Evolutionary conservation across 352 stramenopile species (phyloP).

Genomic region (Pythium plurisporium): DNA sequence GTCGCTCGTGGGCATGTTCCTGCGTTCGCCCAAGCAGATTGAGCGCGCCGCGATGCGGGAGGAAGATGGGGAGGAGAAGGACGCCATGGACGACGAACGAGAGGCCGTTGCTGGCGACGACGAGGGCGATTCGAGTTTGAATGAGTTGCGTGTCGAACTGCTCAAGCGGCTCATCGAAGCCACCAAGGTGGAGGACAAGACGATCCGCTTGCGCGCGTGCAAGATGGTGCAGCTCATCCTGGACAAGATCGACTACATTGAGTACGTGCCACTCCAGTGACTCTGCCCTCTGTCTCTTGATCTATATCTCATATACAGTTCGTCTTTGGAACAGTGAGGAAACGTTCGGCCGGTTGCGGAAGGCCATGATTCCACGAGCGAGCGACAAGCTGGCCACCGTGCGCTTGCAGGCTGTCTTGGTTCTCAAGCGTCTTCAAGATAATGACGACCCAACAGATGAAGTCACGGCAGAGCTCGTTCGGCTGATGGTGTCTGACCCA

Average conservation of each 20-base stretch:
- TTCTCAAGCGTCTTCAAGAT: constrained; percentile 57
- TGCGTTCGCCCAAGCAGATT: constrained; percentile 19
- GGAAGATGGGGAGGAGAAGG: constrained; percentile 15
- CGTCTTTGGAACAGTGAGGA: constrained; percentile 44
- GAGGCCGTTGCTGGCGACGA: constrained; percentile 2
- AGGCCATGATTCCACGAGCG: constrained; percentile 42
- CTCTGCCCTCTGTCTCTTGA: too few relatives aligned
- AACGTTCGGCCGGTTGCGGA: constrained; percentile 30
- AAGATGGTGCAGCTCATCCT: constrained; percentile 63
- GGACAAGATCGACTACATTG: constrained; percentile 45
- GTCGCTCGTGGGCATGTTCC: constrained; percentile 48
- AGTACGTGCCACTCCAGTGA: too few relatives aligned
- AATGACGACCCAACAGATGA: constrained; percentile 32
- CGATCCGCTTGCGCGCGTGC: constrained; percentile 44
- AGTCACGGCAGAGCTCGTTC: constrained; percentile 44
- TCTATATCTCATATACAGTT: too few relatives aligned
- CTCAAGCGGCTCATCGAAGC: constrained; percentile 41
- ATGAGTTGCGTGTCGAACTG: constrained; percentile 46
- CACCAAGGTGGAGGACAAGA: constrained; percentile 60
- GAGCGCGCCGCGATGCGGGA: too few relatives aligned
- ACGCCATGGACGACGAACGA: constrained; percentile 13
- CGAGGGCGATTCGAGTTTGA: constrained; percentile 13
- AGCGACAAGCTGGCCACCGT: constrained; percentile 62
- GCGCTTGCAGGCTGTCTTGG: constrained; percentile 55
- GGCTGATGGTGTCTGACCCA: constrained; percentile 62